Evolutionary conservation across 495 filamentous ascomycete genomes (phyloP), one percentile per base, ranked within the genome.

Genomic region (Penicillium longicatenatum): DNA sequence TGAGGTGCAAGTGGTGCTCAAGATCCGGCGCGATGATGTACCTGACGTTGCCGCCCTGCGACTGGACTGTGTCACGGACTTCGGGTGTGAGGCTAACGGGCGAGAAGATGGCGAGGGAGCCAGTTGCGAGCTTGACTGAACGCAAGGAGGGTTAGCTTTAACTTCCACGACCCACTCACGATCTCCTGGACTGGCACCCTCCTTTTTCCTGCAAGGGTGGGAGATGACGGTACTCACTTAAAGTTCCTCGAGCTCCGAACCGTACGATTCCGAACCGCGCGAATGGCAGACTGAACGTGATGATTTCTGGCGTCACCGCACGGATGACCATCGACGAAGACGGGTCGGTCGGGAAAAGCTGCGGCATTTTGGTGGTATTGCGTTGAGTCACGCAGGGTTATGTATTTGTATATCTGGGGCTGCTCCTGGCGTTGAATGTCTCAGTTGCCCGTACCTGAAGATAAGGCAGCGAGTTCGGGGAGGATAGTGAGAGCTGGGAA

Each of bases 1-100:
- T 86, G 17, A 98, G 67, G 75, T 90, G 92, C 67, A 98, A 89
- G 79, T 98, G 93, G 73, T 98, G 94, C 73, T 97, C 89, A 19
- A 92, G 82, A 67, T 98, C 94, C 19, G 86, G 81, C 5, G 93
- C 92, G 11, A 92, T 81, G 57, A 98, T 84, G 79, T 98, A 97
- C 47, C 79, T 81, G 46, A 98, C 85, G 22, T 85, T 78, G 42
- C 83, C 82, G 53, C 91, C 91, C 21, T 92, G 74, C n/a, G 76
- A 72, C 29, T 78, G 63, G 39, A 96, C 75, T 42, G 84, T 88
- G 50, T 82, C 75, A 57, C 82, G 82, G n/a, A 92, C 87, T 57
- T 90, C 87, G 3, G 86, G 79, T 0, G 93, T 96, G 26, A 97
- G 83, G 16, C 82, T 86, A 26, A 92, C 87, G 29, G 94, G 94